Evolutionary conservation across 73 alveolate species (phyloP), one percentile per base, ranked within the genome.

Genomic region (Stentor coeruleus): DNA sequence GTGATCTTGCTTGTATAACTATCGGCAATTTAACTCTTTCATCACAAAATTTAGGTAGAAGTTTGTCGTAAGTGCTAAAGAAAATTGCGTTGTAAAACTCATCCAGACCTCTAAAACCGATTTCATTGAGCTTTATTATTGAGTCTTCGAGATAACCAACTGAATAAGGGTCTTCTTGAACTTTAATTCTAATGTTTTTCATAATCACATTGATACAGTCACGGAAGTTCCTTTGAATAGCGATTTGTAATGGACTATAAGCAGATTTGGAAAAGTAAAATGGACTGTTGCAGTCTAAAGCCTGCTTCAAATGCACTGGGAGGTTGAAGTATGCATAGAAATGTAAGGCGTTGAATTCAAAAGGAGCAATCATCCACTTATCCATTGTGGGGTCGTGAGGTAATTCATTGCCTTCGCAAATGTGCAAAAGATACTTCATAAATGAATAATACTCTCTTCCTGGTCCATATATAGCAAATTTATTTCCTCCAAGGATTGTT

Each of bases 271-370:
- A 20, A 1, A 14, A 20, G 37, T 66, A 66, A 66, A 66, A 66
- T 28, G 79, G 37, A 20, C 40, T 31, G 14, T 20, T 28, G n/a
- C 42, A 20, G n/a, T 66, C 33, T 11, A 66, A 28, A 1, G 79
- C 79, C 33, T 66, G 40, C 33, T 66, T 66, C 11, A 66, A 31
- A 40, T 66, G 79, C 14, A 20, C 15, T 26, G 79, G 79, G n/a
- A 66, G n/a, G 37, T 66, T 66, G 33, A 66, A 66, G 37, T 66
- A 66, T 28, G 79, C 79, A 66, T 66, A 66, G n/a, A 66, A 33
- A 31, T 66, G 79, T 0, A 66, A 31, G 14, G 79, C 79, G 41
- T 66, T 66, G 0, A 66, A 1, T 2, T 66, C 37, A 66, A 20
- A 66, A 66, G 79, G 79, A 20, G 33, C 15, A 40, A 66, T 66